These are phyloP conservation scores for Rhizopus arrhizus DNA, from an alignment of 371 early-diverging fungal genomes.

Conservation along the genomic window DNA sequence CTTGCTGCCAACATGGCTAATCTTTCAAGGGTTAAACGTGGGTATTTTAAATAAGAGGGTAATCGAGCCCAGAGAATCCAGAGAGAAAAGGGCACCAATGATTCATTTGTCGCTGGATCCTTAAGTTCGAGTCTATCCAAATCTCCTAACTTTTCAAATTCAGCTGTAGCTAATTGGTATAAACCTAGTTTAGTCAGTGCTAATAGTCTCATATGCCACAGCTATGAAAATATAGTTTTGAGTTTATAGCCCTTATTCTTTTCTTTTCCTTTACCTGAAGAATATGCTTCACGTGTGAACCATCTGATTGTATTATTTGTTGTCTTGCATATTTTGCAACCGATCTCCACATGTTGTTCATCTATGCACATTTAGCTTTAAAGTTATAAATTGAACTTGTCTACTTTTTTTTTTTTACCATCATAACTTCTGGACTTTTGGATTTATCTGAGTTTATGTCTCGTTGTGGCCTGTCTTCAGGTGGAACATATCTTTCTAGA, in stretches of 20 bases:
- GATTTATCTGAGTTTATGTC: constrained; percentile 42
- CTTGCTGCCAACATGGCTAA: constrained; percentile 53
- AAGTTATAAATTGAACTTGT: neutral
- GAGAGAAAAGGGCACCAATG: constrained; percentile 61
- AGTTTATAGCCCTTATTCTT: neutral
- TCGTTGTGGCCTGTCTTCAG: constrained; percentile 52
- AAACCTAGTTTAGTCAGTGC: constrained; percentile 57
- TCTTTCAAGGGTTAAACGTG: constrained; percentile 52
- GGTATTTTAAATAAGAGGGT: constrained; percentile 55
- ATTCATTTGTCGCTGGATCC: constrained; percentile 34
- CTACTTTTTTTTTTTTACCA: constrained; percentile 14
- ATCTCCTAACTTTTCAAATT: constrained; percentile 63
- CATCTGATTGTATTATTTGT: constrained; percentile 51
- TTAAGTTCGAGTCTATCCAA: constrained; percentile 47
- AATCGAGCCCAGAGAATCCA: constrained; percentile 55
- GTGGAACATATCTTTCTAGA: constrained; percentile 55
- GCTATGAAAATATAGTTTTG: constrained; percentile 21
- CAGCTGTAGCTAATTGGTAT: constrained; percentile 63
- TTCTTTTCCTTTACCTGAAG: constrained; percentile 26
- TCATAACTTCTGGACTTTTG: constrained; percentile 39
- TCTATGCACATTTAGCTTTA: constrained; percentile 24
- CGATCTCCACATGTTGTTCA: constrained; percentile 63
- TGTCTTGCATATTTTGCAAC: constrained; percentile 61
- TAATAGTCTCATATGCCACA: constrained; percentile 61
- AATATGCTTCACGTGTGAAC: constrained; percentile 35